A percentile compares a stretch with the other conserved stretches of the same genome.
Evolutionary conservation across 2,329 filamentous ascomycete species (phyloP).

Genomic region (Aspergillus latus): DNA sequence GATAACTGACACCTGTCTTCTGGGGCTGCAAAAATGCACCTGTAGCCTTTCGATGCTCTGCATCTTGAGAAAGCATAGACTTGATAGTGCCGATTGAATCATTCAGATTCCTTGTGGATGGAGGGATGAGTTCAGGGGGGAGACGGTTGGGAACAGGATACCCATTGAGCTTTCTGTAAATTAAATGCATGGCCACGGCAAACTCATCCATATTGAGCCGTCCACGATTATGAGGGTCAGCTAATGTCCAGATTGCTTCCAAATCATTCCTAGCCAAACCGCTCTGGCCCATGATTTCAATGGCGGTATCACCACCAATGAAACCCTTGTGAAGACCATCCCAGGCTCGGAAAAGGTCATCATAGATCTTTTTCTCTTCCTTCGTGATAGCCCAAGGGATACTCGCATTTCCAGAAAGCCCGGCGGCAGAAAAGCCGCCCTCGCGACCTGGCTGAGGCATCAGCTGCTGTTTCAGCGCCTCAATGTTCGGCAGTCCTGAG

Average conservation of each 20-base stretch:
- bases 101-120: slow-evolving; percentile 88
- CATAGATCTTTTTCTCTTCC: slow-evolving; percentile 96
- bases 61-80: slow-evolving; percentile 82
- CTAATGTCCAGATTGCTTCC: slow-evolving; percentile 90
- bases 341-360: slow-evolving; percentile 93
- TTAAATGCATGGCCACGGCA: slow-evolving; percentile 97
- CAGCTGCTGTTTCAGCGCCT: slow-evolving; percentile 87
- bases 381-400: slow-evolving; percentile 99
- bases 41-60: slow-evolving; percentile 81
- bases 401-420: slow-evolving; percentile 87
- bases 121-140: slow-evolving; percentile 88
- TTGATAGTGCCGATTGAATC: slow-evolving; percentile 93
- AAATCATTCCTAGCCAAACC: slow-evolving; percentile 87
- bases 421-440: slow-evolving; percentile 77
- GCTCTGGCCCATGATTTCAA: slow-evolving; percentile 96
- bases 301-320: slow-evolving; percentile 86
- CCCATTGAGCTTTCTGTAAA: slow-evolving; percentile 94
- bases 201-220: slow-evolving; percentile 96
- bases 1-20: slow-evolving; percentile 95
- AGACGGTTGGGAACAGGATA: slow-evolving; percentile 86
- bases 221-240: slow-evolving; percentile 91
- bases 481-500: slow-evolving; percentile 87
- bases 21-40: slow-evolving; percentile 90
- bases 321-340: slow-evolving; percentile 91
- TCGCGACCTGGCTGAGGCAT: slow-evolving; percentile 97